phyloP scores from a whole-genome alignment of 73 alveolate genomes.

The Paramecium primaurelia region DNA sequence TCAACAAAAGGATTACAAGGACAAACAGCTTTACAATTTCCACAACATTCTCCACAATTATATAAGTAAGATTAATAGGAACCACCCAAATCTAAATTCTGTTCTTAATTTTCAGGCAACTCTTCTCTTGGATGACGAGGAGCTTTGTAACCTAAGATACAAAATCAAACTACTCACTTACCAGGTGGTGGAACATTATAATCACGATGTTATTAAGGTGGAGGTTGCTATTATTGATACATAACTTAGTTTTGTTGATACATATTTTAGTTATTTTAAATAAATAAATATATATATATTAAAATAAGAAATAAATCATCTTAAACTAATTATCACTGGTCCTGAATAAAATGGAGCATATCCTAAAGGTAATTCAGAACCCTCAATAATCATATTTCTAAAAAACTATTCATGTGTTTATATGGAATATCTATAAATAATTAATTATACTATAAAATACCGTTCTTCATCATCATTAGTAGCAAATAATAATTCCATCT shows the following conservation, averaged over 20 bases:
- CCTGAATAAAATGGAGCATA: constrained; percentile 63
- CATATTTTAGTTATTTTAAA: not conserved
- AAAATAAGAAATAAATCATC: not conserved
- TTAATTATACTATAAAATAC: not conserved
- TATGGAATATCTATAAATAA: constrained; percentile 16
- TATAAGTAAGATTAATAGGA: not conserved
- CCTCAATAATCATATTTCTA: constrained; percentile 48
- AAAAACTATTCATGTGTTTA: constrained; percentile 56
- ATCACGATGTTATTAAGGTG: not conserved
- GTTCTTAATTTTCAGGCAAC: constrained; percentile 17
- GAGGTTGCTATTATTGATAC: not conserved
- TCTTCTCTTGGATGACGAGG: constrained; percentile 38
- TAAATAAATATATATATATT: not conserved
- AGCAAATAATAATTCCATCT: constrained; percentile 35
- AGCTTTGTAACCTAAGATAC: not conserved
- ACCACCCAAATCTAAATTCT: constrained; percentile 33
- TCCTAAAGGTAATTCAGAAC: constrained; percentile 52
- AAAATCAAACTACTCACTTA: not conserved
- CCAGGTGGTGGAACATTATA: constrained; percentile 35
- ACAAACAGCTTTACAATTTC: constrained; percentile 38
- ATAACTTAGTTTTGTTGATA: not conserved
- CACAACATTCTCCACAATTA: constrained; percentile 59
- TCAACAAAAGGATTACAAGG: constrained; percentile 56
- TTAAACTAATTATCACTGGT: constrained; percentile 33
- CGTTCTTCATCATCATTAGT: constrained; percentile 53